Evolutionary conservation across 2,329 filamentous ascomycete species (phyloP).

Genomic region (Pseudogymnoascus pannorum): DNA sequence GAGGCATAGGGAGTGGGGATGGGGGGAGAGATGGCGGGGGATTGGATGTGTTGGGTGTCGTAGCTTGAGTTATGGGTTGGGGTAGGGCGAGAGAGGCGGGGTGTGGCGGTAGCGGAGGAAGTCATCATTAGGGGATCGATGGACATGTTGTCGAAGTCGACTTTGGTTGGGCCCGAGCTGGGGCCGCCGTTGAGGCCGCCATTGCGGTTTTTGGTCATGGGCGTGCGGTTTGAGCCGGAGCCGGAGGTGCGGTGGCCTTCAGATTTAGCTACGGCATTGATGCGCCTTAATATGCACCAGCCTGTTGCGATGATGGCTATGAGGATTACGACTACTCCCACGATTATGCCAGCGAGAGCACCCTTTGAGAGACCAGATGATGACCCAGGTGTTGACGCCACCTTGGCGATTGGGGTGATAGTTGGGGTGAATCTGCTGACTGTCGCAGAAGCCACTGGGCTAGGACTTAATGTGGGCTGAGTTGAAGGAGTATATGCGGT

Average conservation of each 20-base stretch:
- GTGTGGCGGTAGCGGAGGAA: conserved; percentile 16
- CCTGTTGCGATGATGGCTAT: conserved; percentile 40
- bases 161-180: conserved; percentile 11
- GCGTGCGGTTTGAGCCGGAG: neutral
- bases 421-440: conserved; percentile 12
- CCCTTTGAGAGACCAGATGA: conserved; percentile 20
- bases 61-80: conserved; percentile 13
- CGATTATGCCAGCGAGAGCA: conserved; percentile 48
- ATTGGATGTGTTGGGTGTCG: conserved; percentile 13
- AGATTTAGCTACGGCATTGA: conserved; percentile 36
- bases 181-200: conserved; percentile 9
- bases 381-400: conserved; percentile 30
- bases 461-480: conserved; percentile 35
- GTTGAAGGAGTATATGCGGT: conserved; percentile 12
- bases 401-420: conserved; percentile 18
- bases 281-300: conserved; percentile 42
- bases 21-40: conserved; percentile 18
- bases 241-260: conserved; percentile 20
- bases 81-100: conserved; percentile 14
- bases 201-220: neutral
- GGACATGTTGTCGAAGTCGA: conserved; percentile 21
- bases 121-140: conserved; percentile 26
- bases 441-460: conserved; percentile 21
- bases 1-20: conserved; percentile 17
- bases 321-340: conserved; percentile 42